Base-by-base conservation (phyloP, 108 stramenopile genomes). In the Discostella stelligeroides region DNA sequence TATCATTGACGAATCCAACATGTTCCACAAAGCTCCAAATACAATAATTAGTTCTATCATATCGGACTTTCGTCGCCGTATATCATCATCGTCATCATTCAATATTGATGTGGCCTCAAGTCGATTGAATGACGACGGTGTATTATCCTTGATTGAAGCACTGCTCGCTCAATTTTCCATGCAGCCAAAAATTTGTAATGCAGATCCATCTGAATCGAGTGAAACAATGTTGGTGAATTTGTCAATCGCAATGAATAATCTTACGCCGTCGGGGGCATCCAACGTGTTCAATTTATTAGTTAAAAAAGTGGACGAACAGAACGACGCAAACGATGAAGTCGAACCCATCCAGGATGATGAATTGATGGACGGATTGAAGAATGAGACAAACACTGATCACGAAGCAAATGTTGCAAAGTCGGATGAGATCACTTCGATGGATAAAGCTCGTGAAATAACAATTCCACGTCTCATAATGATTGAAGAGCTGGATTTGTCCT, bases 401-500 rank as follows among this genome's bases (percentile, higher is more conserved):
- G 41, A 21, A 9, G n/a, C 45, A 41, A 54, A 65, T 23, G 29
- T 18, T 38, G 18, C n/a, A 39, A 27, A 63, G 29, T 27, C 23
- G 0, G 27, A 41, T 10, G 67, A 27, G 21, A 13, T 30, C 14
- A n/a, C 20, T 18, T 12, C 47, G 25, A 65, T 30, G 38, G 51
- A 37, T 11, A 37, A 18, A 48, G 0, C 42, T 9, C 30, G 17
- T 25, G 21, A 18, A 53, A n/a, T 39, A 4, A 18, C 27, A 23
- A 14, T 39, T 34, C 30, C 7, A 20, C 25, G 53, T 29, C 9
- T 53, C 7, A 51, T 75, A 24, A 18, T 25, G 28, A 41, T 86
- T 48, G 50, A 68, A 40, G 72, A 49, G 27, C 74, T 92, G 18
- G 91, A 92, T 68, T 54, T 92, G 34, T 71, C 86, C 14, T 90